These are phyloP conservation scores for Cucurbita pepo DNA, from an alignment of 306 rosid species.

Conservation along the genomic window DNA sequence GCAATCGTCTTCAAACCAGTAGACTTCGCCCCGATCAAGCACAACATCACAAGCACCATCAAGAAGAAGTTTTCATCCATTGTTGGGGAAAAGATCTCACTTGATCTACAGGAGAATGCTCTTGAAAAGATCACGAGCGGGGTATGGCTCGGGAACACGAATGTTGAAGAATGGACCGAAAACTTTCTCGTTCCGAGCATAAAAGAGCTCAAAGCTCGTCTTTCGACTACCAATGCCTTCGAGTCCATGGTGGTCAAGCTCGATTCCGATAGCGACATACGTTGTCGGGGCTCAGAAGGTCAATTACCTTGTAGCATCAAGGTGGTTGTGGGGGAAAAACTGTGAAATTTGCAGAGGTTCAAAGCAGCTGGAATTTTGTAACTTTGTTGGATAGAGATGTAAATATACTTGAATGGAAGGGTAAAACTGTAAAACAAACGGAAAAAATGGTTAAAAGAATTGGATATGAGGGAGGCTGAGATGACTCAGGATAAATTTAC, in stretches of 20 bases:
- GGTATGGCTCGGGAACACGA: conserved; percentile 58
- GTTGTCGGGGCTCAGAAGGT: conserved; percentile 23
- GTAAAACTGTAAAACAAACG: neutral
- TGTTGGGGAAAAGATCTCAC: conserved; percentile 32
- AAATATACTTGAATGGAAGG: conserved; percentile 30
- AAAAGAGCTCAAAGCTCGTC: conserved; percentile 38
- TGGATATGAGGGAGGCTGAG: neutral
- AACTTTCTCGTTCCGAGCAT: conserved; percentile 56
- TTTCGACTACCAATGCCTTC: conserved; percentile 8
- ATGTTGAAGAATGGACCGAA: conserved; percentile 67
- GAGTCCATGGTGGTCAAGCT: conserved; percentile 58
- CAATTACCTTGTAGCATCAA: conserved; percentile 44
- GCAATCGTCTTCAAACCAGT: conserved; percentile 72
- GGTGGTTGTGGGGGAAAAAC: conserved; percentile 24
- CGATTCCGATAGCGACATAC: conserved; percentile 36
- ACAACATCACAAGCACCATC: conserved; percentile 32
- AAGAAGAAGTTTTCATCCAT: conserved; percentile 33
- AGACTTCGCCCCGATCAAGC: conserved; percentile 31
- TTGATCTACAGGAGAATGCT: conserved; percentile 65
- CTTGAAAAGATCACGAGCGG: conserved; percentile 71
- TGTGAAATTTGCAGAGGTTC: neutral
- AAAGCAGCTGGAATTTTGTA: conserved; percentile 13
- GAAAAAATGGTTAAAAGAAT: neutral
- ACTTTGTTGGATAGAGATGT: conserved; percentile 37
- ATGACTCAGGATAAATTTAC: neutral